Evolutionary conservation across 2,329 filamentous ascomycete species (phyloP).

Genomic region (Aspergillus calidoustus): DNA sequence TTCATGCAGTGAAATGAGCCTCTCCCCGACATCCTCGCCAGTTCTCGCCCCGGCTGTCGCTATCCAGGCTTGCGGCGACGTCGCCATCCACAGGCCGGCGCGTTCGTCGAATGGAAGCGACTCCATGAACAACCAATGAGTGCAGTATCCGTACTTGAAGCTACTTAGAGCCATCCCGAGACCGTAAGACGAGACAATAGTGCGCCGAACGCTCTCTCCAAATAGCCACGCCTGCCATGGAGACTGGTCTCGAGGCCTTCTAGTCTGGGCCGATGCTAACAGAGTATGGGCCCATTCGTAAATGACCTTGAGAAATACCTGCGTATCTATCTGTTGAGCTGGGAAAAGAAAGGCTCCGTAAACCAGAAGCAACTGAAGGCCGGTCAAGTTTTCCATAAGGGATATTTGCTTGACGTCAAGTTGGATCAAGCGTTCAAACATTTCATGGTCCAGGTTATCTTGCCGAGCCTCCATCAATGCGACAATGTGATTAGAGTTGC

Average conservation of each 20-base stretch:
- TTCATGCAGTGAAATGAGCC: slow-evolving; percentile 8
- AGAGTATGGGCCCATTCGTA: slow-evolving; percentile 2
- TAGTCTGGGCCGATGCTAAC: slow-evolving; percentile 3
- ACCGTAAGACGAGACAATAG: slow-evolving; percentile 7
- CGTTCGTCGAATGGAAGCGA: slow-evolving; percentile 12
- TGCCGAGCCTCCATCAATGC: neutral
- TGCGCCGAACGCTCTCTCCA: slow-evolving; percentile 10
- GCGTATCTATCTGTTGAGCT: neutral
- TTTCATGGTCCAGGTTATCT: neutral
- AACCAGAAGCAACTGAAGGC: slow-evolving; percentile 4
- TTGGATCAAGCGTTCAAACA: slow-evolving; percentile 1
- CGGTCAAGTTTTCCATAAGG: neutral
- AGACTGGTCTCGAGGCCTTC: neutral
- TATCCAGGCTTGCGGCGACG: slow-evolving; percentile 13
- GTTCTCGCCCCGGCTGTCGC: neutral
- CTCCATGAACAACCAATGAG: slow-evolving; percentile 11
- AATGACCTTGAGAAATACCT: neutral
- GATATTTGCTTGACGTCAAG: slow-evolving; percentile 1
- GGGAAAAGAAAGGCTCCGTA: neutral
- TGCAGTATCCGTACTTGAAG: slow-evolving; percentile 8
- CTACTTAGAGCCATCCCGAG: slow-evolving; percentile 4
- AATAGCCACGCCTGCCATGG: slow-evolving; percentile 12
- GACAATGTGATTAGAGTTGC: neutral
- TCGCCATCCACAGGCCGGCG: slow-evolving; percentile 6
- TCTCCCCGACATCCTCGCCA: slow-evolving; percentile 10